Conservation (phyloP, 345 rosid species). For the Aethionema arabicum region DNA sequence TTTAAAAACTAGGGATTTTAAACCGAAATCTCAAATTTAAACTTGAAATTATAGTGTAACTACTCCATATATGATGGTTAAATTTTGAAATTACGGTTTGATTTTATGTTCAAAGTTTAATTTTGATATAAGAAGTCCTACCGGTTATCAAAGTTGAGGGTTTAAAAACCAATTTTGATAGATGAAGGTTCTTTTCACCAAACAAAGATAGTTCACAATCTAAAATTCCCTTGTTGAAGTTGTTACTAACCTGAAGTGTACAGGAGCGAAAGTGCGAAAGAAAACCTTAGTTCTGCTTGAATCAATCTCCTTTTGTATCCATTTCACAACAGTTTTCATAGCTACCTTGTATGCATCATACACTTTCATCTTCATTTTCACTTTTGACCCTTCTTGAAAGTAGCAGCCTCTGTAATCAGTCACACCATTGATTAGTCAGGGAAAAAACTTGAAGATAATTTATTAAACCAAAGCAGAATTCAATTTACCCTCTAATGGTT, state of each 20-base stretch:
- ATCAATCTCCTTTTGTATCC: conserved; percentile 56
- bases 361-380: conserved; percentile 58
- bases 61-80: too few relatives aligned
- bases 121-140: background rate
- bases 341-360: conserved; percentile 59
- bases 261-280: conserved; percentile 74
- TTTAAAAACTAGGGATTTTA: too few relatives aligned
- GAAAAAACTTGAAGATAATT: background rate
- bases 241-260: conserved; percentile 68
- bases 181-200: too few relatives aligned
- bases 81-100: too few relatives aligned
- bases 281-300: conserved; percentile 57
- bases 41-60: too few relatives aligned
- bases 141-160: background rate
- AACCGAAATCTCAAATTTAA: background rate
- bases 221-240: too few relatives aligned
- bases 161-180: background rate
- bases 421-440: conserved; percentile 1
- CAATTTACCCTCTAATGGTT: conserved; percentile 60
- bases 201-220: too few relatives aligned
- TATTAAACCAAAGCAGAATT: conserved; percentile 5
- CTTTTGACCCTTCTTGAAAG: conserved; percentile 61
- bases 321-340: conserved; percentile 50
- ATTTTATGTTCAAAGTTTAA: too few relatives aligned
- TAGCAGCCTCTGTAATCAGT: conserved; percentile 54